A percentile compares a stretch with the other conserved stretches of the same genome.
phyloP scores from a whole-genome alignment of 257 asterid species.

The Capsicum chinense region DNA sequence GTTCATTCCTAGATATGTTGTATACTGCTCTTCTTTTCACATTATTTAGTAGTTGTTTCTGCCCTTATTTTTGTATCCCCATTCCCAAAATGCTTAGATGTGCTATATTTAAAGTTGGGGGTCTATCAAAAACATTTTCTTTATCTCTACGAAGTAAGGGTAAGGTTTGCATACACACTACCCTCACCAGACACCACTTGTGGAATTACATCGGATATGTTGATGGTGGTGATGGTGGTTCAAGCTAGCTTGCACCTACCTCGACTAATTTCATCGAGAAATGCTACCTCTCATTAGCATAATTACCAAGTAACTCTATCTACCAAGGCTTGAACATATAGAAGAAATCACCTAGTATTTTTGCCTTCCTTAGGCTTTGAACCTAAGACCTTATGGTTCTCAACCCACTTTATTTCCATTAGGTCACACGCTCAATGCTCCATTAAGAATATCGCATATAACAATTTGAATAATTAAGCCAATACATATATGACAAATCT shows the following conservation, averaged over 20 bases:
- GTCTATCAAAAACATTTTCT: no score
- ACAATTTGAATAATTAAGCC: neutral
- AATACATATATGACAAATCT: neutral
- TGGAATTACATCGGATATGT: no score
- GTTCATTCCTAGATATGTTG: no score
- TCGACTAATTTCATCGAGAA: neutral
- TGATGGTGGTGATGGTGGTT: no score
- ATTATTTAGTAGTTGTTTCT: no score
- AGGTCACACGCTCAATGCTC: neutral
- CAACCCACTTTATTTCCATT: neutral
- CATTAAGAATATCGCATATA: neutral
- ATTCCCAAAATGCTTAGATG: no score
- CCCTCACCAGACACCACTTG: no score
- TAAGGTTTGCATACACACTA: no score
- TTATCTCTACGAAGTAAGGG: no score
- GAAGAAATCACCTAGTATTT: neutral
- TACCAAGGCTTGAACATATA: neutral
- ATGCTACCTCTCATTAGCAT: neutral
- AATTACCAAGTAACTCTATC: neutral
- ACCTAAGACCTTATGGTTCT: neutral
- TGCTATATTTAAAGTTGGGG: no score
- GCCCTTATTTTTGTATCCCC: no score
- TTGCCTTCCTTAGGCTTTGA: neutral
- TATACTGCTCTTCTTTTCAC: no score
- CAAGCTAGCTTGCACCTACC: neutral